Conservation (phyloP, 2,329 filamentous ascomycete species). For the Penicillium rolfsii region DNA sequence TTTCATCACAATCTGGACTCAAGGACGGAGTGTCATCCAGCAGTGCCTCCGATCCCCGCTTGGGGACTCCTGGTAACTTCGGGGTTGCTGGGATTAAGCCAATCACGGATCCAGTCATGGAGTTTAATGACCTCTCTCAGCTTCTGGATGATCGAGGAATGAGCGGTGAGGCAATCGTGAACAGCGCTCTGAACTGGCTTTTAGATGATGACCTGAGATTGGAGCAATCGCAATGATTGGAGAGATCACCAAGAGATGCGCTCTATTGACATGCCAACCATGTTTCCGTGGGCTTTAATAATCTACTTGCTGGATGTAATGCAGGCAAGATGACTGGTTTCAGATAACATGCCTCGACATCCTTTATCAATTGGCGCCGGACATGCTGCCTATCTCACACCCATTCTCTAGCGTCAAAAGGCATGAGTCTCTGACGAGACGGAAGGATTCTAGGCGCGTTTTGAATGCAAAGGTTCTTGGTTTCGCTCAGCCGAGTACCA, state of each 20-base stretch:
- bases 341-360: neutral
- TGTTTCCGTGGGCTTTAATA: neutral
- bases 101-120: neutral
- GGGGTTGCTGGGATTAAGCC: neutral
- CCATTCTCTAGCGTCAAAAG: neutral
- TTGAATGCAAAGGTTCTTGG: neutral
- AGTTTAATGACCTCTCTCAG: neutral
- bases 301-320: neutral
- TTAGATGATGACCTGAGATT: neutral
- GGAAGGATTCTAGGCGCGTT: neutral
- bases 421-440: neutral
- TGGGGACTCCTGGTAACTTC: neutral
- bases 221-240: neutral
- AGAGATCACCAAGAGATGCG: neutral
- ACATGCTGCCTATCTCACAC: neutral
- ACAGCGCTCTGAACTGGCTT: neutral
- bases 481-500: neutral
- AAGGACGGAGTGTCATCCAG: neutral
- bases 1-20: neutral
- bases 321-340: neutral
- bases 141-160: neutral
- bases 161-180: neutral
- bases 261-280: neutral
- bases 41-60: neutral
- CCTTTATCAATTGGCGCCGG: neutral